Percentiles rank a stretch among this genome's conserved stretches.
phyloP scores from a whole-genome alignment of 257 asterid species.

The Gentiana dahurica region DNA sequence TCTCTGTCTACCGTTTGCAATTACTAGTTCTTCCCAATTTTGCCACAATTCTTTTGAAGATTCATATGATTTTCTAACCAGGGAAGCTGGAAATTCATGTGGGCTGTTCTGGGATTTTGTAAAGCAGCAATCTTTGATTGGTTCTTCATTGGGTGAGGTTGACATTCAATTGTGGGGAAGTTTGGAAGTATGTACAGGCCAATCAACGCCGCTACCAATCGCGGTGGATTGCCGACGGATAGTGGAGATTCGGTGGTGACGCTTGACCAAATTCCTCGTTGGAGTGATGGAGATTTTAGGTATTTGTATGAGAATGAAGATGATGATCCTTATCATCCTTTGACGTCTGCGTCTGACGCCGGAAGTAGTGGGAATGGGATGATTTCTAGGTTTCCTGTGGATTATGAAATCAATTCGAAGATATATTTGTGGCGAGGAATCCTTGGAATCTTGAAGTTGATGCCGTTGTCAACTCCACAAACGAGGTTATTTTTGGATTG shows the following conservation, averaged over 20 bases:
- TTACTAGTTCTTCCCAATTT: too few relatives aligned
- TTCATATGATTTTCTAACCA: too few relatives aligned
- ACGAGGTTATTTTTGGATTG: conserved; percentile 52
- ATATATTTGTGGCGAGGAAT: conserved; percentile 87
- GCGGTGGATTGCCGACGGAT: conserved; percentile 67
- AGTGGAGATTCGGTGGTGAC: conserved; percentile 70
- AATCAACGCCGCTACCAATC: conserved; percentile 46
- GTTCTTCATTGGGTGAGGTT: conserved; percentile 10
- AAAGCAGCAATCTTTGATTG: neutral
- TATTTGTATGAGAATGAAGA: conserved; percentile 64
- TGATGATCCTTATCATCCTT: conserved; percentile 57
- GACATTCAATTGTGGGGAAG: conserved; percentile 19
- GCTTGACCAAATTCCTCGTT: conserved; percentile 68
- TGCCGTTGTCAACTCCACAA: conserved; percentile 87
- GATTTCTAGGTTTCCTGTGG: conserved; percentile 68
- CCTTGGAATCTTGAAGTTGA: conserved; percentile 98
- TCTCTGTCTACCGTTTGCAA: too few relatives aligned
- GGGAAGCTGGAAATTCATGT: conserved; percentile 3
- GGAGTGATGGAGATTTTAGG: conserved; percentile 72
- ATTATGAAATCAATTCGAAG: conserved; percentile 66
- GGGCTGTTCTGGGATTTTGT: neutral
- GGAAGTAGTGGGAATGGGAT: conserved; percentile 54
- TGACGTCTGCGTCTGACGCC: conserved; percentile 54
- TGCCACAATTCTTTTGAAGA: too few relatives aligned
- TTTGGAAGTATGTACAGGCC: conserved; percentile 38